phyloP scores from a whole-genome alignment of 495 filamentous ascomycete genomes.

The Aspergillus haitiensis region DNA sequence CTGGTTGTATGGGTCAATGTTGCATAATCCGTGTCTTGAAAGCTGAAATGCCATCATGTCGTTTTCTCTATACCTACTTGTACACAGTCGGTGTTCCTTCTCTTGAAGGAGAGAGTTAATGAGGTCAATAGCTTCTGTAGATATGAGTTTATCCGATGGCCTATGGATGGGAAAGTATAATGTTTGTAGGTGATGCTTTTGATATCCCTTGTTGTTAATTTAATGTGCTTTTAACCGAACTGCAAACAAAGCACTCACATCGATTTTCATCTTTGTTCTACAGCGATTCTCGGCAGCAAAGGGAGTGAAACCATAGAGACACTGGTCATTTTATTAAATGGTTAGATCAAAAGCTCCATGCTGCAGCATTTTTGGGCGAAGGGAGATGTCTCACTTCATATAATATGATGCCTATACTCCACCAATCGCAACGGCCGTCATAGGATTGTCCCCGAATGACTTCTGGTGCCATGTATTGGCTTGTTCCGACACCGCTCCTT shows the following conservation, averaged over 20 bases:
- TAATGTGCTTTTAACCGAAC: background rate
- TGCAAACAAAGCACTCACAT: conserved; percentile 52
- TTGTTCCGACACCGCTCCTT: conserved; percentile 88
- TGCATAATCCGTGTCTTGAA: conserved; percentile 35
- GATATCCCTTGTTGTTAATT: conserved; percentile 18
- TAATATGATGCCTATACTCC: conserved; percentile 90
- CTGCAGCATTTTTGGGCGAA: background rate
- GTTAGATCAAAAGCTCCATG: background rate
- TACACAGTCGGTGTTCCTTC: conserved; percentile 72
- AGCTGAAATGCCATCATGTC: conserved; percentile 48
- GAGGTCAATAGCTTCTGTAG: conserved; percentile 67
- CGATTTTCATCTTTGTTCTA: conserved; percentile 76
- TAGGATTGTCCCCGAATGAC: conserved; percentile 80
- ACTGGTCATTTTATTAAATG: conserved; percentile 43
- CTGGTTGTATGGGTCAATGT: conserved; percentile 32
- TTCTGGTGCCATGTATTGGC: conserved; percentile 97
- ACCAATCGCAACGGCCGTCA: conserved; percentile 94
- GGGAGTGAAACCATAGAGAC: conserved; percentile 85
- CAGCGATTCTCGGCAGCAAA: conserved; percentile 80
- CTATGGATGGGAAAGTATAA: conserved; percentile 64
- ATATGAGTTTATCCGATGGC: conserved; percentile 51
- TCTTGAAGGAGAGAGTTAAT: conserved; percentile 75
- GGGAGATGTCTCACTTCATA: conserved; percentile 61
- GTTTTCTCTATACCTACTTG: conserved; percentile 65
- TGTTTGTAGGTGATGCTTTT: conserved; percentile 50